Conservation (phyloP, 2,329 filamentous ascomycete species). For the Acrodontium crateriforme region DNA sequence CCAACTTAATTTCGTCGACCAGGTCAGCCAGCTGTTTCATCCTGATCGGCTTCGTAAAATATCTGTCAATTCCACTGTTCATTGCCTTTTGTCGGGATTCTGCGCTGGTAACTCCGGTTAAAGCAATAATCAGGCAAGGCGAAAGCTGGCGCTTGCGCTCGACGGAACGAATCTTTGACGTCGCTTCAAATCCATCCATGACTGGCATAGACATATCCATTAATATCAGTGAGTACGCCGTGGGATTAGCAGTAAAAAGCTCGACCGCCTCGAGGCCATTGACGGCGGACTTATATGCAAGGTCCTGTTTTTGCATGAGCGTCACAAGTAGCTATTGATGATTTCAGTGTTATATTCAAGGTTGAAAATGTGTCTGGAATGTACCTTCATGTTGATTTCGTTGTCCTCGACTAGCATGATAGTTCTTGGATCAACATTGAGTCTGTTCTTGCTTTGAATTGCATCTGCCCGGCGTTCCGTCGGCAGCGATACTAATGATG, state of each 20-base stretch:
- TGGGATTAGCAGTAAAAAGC: conserved; percentile 3
- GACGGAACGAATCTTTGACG: conserved; percentile 15
- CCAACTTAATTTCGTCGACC: too few species aligned
- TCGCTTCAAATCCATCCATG: conserved; percentile 21
- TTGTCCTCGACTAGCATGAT: too few species aligned
- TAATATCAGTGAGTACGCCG: conserved; percentile 8
- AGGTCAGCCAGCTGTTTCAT: conserved; percentile 13
- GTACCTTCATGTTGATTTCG: too few species aligned
- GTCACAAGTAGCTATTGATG: conserved; percentile 10
- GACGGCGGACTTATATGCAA: conserved; percentile 6
- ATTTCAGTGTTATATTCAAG: too few species aligned
- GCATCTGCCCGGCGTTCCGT: background rate
- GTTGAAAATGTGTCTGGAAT: background rate
- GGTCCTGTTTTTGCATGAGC: conserved; percentile 10
- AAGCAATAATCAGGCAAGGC: conserved; percentile 14
- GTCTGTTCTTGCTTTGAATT: background rate
- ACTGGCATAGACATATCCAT: conserved; percentile 31
- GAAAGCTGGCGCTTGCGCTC: conserved; percentile 8
- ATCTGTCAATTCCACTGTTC: conserved; percentile 17
- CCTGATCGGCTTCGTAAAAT: conserved; percentile 21
- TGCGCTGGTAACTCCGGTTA: conserved; percentile 20
- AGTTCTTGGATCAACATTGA: too few species aligned
- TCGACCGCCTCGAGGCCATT: conserved; percentile 11
- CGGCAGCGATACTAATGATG: background rate
- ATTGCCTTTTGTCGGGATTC: conserved; percentile 14